Evolutionary conservation across 768 basidiomycete species (phyloP), one percentile per base, ranked within the genome.

Genomic region (Psilocybe cyanescens): DNA sequence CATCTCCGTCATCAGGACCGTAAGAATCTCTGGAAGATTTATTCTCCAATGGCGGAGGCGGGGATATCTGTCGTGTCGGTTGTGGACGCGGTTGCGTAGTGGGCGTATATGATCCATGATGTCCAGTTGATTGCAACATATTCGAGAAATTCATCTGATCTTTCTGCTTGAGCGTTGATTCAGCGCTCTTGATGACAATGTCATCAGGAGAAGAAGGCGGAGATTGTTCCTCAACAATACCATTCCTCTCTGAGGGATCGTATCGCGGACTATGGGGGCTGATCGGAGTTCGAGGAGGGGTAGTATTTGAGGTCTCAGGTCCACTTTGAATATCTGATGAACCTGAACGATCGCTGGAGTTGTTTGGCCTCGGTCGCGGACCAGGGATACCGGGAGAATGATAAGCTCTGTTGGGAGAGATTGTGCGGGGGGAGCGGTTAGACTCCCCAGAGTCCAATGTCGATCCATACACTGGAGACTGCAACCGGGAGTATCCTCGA

Each of bases 281-380:
- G 56, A 83, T 77, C 9, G 90, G 90, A 50, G 89, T 90, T 39
- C 83, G 84, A 51, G 88, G 86, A 29, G 89, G 86, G 9, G 81
- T 75, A 5, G 77, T 73, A 37, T 74, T 76, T 14, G 77, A 74
- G 5, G 78, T 77, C 60, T 86, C 84, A 29, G 78, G 71, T 8
- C 75, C 75, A 59, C 74, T 76, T 58, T 75, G 76, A 44, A 68
- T 69, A 56, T 77, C 78, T 24, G 75, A 72, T 12, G 75, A 76
- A 35, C 78, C 75, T 7, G 74, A 75, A 46, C 72, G 74, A 47
- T 70, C 71, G 17, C 73, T 74, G 49, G 65, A 64, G 47, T 66
- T 59, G 49, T 59, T 65, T 17, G 72, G 72, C 39, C 66, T 69
- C 5, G 67, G 70, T 24, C 74, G 72, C n/a, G 76, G 75, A 11